Percentiles rank a stretch among this genome's conserved stretches.
Conservation (phyloP, 805 yeast species). For the Teunomyces aglyptinius region DNA sequence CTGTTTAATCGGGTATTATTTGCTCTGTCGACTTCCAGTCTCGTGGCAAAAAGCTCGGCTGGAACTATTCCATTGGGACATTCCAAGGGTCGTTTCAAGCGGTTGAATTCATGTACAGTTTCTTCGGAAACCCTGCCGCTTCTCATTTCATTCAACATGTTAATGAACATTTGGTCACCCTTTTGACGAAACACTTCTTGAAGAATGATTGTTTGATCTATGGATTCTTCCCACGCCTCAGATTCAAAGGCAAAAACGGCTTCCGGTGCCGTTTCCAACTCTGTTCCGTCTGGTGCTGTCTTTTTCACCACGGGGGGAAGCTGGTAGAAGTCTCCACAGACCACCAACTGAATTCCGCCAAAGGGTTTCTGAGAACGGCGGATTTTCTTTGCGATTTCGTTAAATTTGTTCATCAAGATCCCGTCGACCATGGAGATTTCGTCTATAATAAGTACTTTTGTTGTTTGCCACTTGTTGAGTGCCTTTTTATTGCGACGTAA, state of each 20-base stretch:
- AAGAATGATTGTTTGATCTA: constrained; percentile 56
- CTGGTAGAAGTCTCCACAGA: constrained; percentile 82
- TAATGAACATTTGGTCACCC: constrained; percentile 66
- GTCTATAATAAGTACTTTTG: constrained; percentile 66
- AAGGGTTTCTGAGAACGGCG: constrained; percentile 53
- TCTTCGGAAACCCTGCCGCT: constrained; percentile 53
- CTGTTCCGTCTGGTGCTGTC: constrained; percentile 28
- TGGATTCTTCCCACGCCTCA: constrained; percentile 56
- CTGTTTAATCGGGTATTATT: constrained; percentile 49
- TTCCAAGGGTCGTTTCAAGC: constrained; percentile 49
- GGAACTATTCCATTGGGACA: constrained; percentile 62
- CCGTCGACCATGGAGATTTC: constrained; percentile 84
- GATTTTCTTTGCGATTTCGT: constrained; percentile 54
- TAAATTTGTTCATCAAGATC: constrained; percentile 58
- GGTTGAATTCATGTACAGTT: constrained; percentile 49
- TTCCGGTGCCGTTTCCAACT: constrained; percentile 15
- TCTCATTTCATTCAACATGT: constrained; percentile 75
- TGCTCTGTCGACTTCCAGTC: constrained; percentile 69
- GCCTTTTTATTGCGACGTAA: constrained; percentile 53
- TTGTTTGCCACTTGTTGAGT: constrained; percentile 51
- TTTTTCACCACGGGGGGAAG: constrained; percentile 65
- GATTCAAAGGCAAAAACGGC: constrained; percentile 64
- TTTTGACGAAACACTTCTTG: constrained; percentile 73
- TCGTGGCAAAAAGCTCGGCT: constrained; percentile 71
- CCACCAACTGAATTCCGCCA: constrained; percentile 76